These are phyloP conservation scores for Dryas drummondii DNA, from an alignment of 306 rosid genomes.

Conservation along the genomic window DNA sequence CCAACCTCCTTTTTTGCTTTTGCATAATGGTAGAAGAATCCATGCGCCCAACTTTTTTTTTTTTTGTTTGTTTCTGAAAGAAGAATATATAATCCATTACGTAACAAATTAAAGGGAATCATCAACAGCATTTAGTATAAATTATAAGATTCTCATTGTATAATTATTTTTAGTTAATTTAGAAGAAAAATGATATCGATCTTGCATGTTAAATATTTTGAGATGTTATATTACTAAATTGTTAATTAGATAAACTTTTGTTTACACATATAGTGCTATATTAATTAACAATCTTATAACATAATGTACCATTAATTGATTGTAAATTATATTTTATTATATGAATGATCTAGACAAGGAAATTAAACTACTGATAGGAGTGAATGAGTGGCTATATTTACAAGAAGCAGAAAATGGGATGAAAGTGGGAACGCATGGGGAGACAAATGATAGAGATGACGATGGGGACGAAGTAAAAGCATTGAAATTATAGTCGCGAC, in stretches of 20 bases:
- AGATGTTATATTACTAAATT: no score
- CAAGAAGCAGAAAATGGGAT: not conserved
- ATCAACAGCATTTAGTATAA: not conserved
- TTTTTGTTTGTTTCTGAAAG: not conserved
- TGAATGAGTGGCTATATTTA: constrained; percentile 2
- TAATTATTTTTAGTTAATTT: not conserved
- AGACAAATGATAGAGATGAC: constrained; percentile 21
- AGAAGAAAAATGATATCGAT: no score
- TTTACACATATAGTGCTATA: no score
- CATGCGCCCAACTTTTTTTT: not conserved
- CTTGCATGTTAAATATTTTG: no score
- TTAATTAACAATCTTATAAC: no score
- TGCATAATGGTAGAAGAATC: constrained; percentile 23
- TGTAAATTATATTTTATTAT: no score
- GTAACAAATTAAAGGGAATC: not conserved
- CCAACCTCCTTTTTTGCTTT: not conserved
- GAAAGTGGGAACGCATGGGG: constrained; percentile 2
- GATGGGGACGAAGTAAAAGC: constrained; percentile 28
- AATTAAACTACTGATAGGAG: not conserved
- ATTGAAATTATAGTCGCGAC: constrained; percentile 37
- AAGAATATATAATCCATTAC: not conserved
- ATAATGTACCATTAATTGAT: no score
- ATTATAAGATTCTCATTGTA: not conserved
- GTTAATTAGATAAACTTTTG: no score
- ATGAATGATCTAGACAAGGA: not conserved